Evolutionary conservation across 2,329 filamentous ascomycete species (phyloP).

Genomic region (Helotiales sp.): DNA sequence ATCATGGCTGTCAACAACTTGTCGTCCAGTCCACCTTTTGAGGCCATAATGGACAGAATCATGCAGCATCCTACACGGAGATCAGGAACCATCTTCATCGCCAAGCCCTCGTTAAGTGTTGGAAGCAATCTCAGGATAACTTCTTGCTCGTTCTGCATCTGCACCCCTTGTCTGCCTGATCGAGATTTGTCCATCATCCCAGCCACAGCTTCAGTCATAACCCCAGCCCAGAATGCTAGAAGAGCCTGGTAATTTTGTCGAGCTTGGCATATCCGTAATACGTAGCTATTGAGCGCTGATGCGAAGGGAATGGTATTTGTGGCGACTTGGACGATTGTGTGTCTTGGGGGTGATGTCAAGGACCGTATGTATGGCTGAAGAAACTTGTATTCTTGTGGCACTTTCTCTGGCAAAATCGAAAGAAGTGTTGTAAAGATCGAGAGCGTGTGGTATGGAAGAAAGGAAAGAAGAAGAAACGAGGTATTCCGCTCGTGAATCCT

Average conservation of each 20-base stretch:
- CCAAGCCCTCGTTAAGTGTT: conserved; percentile 77
- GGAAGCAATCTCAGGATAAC: conserved; percentile 71
- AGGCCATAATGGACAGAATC: conserved; percentile 83
- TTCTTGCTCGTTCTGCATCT: conserved; percentile 81
- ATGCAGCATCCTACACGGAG: conserved; percentile 90
- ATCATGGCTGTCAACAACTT: conserved; percentile 83
- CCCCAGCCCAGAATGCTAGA: conserved; percentile 87
- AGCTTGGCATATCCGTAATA: conserved; percentile 72
- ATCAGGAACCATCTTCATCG: conserved; percentile 76
- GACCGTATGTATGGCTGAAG: conserved; percentile 84
- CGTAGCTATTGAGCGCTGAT: conserved; percentile 76
- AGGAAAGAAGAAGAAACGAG: conserved; percentile 75
- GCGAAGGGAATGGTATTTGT: conserved; percentile 80
- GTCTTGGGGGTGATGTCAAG: conserved; percentile 75
- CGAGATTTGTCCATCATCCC: conserved; percentile 78
- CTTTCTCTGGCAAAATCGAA: conserved; percentile 78
- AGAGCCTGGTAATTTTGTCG: conserved; percentile 78
- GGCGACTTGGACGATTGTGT: conserved; percentile 82
- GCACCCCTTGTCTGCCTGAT: conserved; percentile 76
- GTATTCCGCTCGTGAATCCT: conserved; percentile 95
- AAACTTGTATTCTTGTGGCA: conserved; percentile 81
- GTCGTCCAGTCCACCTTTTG: conserved; percentile 81
- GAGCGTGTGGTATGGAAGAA: conserved; percentile 89
- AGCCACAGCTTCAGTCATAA: conserved; percentile 84
- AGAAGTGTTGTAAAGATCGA: conserved; percentile 85